Base-by-base conservation (phyloP, 768 basidiomycete species). In the Rhizopogon rudus region DNA sequence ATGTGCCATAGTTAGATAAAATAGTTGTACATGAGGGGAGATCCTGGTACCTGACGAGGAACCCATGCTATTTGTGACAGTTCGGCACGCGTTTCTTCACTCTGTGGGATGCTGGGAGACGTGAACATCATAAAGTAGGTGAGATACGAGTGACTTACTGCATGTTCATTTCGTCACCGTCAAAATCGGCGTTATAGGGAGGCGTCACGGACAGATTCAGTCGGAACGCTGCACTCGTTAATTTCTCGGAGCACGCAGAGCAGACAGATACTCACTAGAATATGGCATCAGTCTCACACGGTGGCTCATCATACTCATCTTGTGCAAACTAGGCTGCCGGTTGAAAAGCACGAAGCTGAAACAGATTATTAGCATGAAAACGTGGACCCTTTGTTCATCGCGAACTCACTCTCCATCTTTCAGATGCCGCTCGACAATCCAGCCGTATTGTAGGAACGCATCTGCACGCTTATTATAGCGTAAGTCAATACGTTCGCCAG, bases 221-320 rank as follows among this genome's bases (percentile, higher is more conserved):
- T 55, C 97, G 95, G 78, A 98, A 99, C 53, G 96, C 93, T 95
- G 55, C 8, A 25, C 14, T 16, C 48, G 16, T 49, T 37, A 49
- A 49, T 49, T 22, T 25, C 20, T 37, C 8, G 52, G 6, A 16
- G 31, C 44, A 50, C n/a, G 59, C 44, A 17, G 63, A 57, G 14
- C 17, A 63, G 53, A 33, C 39, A 20, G 51, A 2, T 7, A 81
- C 93, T 70, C 65, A 95, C 93, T 98, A 20, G 95, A 98, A 73
- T 98, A 98, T 12, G 92, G 91, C 94, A 98, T 97, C 57, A 98
- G 75, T 65, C 90, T 93, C 31, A 98, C 91, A 37, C 95, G 86
- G 75, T 98, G 97, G 71, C 91, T 91, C 97, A 98, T 98, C 97
- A 98, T 98, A 79, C 93, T 96, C 97, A 98, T 98, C 73, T 99